Evolutionary conservation across 495 filamentous ascomycete genomes (phyloP), one percentile per base, ranked within the genome.

Genomic region (Amniculicola lignicola): DNA sequence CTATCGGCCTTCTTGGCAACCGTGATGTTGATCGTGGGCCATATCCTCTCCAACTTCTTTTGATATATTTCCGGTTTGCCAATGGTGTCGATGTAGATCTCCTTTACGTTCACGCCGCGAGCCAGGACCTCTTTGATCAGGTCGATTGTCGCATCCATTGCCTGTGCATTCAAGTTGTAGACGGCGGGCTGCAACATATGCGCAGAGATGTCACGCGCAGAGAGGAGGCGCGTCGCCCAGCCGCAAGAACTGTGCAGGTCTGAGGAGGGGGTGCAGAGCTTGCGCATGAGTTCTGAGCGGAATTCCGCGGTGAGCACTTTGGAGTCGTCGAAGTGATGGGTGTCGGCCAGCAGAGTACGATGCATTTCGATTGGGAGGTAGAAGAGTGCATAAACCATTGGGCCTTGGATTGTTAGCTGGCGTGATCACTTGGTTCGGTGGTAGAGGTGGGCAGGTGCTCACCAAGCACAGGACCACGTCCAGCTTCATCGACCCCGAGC

Each of bases 141-240:
- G 16, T 79, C 81, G n/a, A 94, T 79, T 0, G 93, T 98, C 0
- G 93, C 90, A 72, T 98, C 92, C 79, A 95, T 86, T 1, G 93
- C 93, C 70, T 97, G 93, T n/a, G 90, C 90, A 72, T 98, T 98
- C 49, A 98, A 78, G 67, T 98, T 98, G 72, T 96, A 96, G 3
- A 76, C 79, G 0, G 70, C 69, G 11, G 89, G 76, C 23, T 78
- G 77, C 68, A 96, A 79, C 86, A 95, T 94, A 43, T 85, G 82
- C 1, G 88, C 78, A 16, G 79, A 79, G 47, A 95, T 95, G 69
- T 92, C 87, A 29, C 88, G 82, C 12, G 90, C 88, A 2, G 90
- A 95, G 50, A 97, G 83, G 11, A 85, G 72, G 4, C 85, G 82
- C 4, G 86, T 80, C 9, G 89, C 90, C 82, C 88, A 96, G 4